phyloP scores from a whole-genome alignment of 306 rosid species.

The Adenanthera pavonina region DNA sequence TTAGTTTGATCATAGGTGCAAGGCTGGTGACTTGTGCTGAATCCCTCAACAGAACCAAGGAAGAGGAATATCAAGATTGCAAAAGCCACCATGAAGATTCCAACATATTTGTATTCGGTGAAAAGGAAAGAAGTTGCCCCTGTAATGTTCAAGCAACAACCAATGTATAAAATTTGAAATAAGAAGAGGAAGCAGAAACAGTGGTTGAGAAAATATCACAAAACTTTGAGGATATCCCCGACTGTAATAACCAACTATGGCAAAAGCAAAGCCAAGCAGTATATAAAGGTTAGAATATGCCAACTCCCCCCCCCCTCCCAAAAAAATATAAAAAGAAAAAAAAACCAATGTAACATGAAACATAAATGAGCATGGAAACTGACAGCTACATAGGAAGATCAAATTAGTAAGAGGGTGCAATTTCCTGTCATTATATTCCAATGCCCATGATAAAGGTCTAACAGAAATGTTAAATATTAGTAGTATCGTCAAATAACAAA shows the following conservation, averaged over 20 bases:
- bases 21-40: conserved; percentile 33
- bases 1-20: conserved; percentile 23
- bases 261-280: neutral
- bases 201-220: neutral
- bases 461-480: neutral
- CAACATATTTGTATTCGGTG: conserved; percentile 65
- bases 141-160: conserved; percentile 35
- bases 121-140: conserved; percentile 78
- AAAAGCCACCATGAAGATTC: conserved; percentile 28
- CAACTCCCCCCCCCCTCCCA: no score
- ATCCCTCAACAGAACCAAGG: conserved; percentile 32
- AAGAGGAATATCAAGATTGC: conserved; percentile 25
- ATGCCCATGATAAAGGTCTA: neutral
- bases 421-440: neutral
- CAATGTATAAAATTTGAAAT: neutral
- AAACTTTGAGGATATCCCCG: neutral
- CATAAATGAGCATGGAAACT: neutral
- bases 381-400: neutral
- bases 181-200: neutral
- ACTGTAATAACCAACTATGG: neutral
- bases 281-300: neutral
- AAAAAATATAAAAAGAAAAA: neutral
- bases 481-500: neutral
- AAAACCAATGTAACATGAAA: neutral
- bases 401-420: neutral